Evolutionary conservation across 331 rosid genomes (phyloP).

Genomic region (Acacia concinna): DNA sequence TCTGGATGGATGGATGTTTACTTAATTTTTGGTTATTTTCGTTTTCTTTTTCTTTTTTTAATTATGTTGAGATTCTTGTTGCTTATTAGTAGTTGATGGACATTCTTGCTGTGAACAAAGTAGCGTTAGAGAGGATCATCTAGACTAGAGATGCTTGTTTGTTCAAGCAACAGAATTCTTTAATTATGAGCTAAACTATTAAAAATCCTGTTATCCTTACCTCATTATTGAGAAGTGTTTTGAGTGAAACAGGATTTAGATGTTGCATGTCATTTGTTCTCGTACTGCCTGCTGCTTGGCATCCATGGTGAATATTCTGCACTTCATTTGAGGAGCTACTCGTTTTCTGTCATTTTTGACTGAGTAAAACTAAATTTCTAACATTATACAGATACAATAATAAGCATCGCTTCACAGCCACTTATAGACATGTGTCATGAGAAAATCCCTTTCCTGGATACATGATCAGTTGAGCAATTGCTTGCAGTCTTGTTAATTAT

Average conservation of each 20-base stretch:
- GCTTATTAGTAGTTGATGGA: background rate
- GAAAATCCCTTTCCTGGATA: background rate
- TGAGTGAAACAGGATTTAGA: background rate
- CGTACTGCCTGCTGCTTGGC: background rate
- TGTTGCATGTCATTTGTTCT: background rate
- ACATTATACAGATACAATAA: background rate
- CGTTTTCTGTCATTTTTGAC: background rate
- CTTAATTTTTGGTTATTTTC: background rate
- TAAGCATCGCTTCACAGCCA: conserved; percentile 3
- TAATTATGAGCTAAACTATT: background rate
- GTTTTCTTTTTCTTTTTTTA: too few relatives aligned
- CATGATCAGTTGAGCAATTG: conserved; percentile 12
- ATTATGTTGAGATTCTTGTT: background rate
- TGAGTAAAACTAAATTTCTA: conserved; percentile 1
- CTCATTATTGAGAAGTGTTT: background rate
- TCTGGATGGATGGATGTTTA: background rate
- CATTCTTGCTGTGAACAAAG: background rate
- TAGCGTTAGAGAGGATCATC: background rate
- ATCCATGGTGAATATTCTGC: background rate
- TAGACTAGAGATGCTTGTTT: background rate
- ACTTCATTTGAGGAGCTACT: background rate
- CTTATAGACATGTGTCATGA: conserved; percentile 5
- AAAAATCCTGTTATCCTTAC: background rate
- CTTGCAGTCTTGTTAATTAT: conserved; percentile 3
- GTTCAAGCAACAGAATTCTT: background rate